Percentiles rank a stretch among this genome's conserved stretches.
These are phyloP conservation scores for Hsuehochloa calcarea DNA, from an alignment of 176 grass and related monocot species.

Conservation along the genomic window DNA sequence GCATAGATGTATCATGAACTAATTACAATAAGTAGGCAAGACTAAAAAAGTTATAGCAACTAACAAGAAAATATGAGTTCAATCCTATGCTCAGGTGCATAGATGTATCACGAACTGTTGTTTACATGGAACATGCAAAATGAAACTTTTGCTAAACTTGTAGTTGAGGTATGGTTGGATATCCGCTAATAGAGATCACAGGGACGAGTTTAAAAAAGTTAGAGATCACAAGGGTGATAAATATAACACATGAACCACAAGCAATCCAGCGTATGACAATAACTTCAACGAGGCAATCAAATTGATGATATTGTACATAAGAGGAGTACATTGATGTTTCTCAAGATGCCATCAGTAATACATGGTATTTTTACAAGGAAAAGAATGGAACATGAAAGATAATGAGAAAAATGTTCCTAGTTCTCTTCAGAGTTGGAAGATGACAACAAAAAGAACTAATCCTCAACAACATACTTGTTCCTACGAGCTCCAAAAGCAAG, in stretches of 20 bases:
- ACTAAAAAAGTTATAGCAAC: too few species aligned
- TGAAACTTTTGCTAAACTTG: neutral
- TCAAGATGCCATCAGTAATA: conserved; percentile 11
- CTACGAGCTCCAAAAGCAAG: conserved; percentile 89
- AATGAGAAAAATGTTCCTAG: conserved; percentile 36
- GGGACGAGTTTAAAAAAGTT: neutral
- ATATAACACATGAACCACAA: neutral
- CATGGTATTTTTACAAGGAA: conserved; percentile 30
- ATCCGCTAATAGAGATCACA: neutral
- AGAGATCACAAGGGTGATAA: conserved; percentile 5
- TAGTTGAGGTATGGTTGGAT: neutral
- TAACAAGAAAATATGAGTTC: too few species aligned
- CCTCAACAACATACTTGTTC: conserved; percentile 84
- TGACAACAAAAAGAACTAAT: conserved; percentile 43
- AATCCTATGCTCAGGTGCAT: too few species aligned
- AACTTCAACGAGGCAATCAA: conserved; percentile 16
- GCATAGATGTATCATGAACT: too few species aligned
- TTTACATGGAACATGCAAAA: too few species aligned
- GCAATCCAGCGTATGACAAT: neutral
- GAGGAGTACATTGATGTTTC: conserved; percentile 8
- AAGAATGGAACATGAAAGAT: conserved; percentile 19
- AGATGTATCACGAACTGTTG: too few species aligned
- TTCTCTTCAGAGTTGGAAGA: conserved; percentile 40
- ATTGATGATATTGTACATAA: conserved; percentile 28
- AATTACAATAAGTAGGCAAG: too few species aligned